Conservation (phyloP, 2,329 filamentous ascomycete genomes). For the Davidsoniella eucalypti region DNA sequence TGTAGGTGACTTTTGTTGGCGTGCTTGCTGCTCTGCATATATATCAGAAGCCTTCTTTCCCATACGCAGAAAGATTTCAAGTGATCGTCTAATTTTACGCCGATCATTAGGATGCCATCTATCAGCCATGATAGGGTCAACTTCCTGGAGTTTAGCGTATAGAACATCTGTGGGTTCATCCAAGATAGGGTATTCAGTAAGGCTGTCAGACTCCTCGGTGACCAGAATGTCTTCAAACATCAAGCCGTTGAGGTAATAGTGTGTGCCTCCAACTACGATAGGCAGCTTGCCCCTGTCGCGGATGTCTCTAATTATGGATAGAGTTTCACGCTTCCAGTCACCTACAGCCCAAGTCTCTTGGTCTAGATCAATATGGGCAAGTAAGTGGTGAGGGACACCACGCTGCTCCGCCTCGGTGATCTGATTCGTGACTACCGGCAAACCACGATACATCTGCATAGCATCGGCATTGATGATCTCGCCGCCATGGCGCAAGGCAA, state of each 20-base stretch:
- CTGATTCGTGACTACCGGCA: conserved; percentile 94
- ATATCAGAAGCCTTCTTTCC: conserved; percentile 70
- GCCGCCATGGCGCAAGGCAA: conserved; percentile 69
- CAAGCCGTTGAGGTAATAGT: conserved; percentile 85
- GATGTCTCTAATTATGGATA: conserved; percentile 59
- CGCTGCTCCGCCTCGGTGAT: conserved; percentile 58
- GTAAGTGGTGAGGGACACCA: conserved; percentile 72
- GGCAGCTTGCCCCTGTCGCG: conserved; percentile 62
- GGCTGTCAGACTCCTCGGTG: conserved; percentile 22
- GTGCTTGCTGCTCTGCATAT: conserved; percentile 54
- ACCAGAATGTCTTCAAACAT: conserved; percentile 62
- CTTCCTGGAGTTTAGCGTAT: conserved; percentile 52
- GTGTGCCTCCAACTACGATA: conserved; percentile 83
- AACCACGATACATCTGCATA: conserved; percentile 87
- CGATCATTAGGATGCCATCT: conserved; percentile 89
- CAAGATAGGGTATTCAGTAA: conserved; percentile 46
- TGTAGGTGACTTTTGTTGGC: conserved; percentile 4
- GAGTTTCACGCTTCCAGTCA: conserved; percentile 55
- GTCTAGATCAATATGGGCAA: conserved; percentile 60
- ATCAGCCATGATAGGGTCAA: conserved; percentile 79
- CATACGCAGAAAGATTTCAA: conserved; percentile 78
- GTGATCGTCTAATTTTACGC: conserved; percentile 73
- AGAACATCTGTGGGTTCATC: conserved; percentile 55
- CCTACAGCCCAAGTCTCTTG: conserved; percentile 74
- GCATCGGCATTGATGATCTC: conserved; percentile 96